Evolutionary conservation across 345 rosid species (phyloP).

Genomic region (Lenwebbia sp.): DNA sequence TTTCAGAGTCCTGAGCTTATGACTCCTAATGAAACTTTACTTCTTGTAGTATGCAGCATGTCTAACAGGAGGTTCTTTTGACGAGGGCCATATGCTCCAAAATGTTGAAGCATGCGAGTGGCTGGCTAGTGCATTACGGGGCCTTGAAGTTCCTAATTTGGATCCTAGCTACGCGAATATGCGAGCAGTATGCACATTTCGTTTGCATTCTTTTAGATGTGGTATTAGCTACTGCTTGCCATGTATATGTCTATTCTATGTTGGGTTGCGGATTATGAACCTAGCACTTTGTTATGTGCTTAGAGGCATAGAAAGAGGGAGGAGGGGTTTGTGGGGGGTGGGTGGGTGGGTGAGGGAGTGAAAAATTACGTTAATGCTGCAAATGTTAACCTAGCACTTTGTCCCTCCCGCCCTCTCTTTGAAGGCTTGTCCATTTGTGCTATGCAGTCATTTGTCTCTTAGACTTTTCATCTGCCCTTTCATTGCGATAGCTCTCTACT

Average conservation of each 20-base stretch:
- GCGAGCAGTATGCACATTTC: slow-evolving; percentile 62
- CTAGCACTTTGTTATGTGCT: not conserved
- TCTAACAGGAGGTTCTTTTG: slow-evolving; percentile 85
- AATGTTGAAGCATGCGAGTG: slow-evolving; percentile 98
- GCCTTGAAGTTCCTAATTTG: slow-evolving; percentile 75
- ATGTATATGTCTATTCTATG: not conserved
- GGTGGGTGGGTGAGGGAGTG: not conserved
- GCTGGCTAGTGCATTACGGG: slow-evolving; percentile 74
- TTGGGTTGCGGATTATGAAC: not conserved
- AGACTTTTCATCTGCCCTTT: not conserved
- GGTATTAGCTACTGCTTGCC: not conserved
- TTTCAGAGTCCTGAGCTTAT: not conserved
- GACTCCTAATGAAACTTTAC: slow-evolving; percentile 11
- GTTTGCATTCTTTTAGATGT: not conserved
- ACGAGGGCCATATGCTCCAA: slow-evolving; percentile 82
- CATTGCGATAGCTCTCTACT: not conserved
- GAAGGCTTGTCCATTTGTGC: not conserved
- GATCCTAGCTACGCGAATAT: slow-evolving; percentile 73
- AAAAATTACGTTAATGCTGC: not conserved
- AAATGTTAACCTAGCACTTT: not conserved
- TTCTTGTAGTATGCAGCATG: slow-evolving; percentile 74
- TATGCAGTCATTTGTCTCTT: not conserved
- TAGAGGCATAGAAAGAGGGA: not conserved
- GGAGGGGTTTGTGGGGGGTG: not conserved
- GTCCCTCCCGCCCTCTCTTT: rapidly evolving